phyloP scores from a whole-genome alignment of 495 filamentous ascomycete genomes.

The Letharia lupina region DNA sequence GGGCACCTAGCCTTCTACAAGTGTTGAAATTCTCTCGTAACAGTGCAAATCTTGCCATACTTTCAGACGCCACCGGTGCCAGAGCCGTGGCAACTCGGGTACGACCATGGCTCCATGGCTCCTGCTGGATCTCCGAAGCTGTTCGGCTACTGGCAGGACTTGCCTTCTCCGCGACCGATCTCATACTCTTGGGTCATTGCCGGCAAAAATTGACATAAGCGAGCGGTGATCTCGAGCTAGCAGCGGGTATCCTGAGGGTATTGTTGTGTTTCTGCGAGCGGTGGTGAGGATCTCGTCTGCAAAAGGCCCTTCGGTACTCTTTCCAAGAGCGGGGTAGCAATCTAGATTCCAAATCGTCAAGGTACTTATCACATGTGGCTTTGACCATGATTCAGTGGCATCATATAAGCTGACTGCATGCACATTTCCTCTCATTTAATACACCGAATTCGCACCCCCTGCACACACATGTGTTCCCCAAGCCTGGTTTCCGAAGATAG shows the following conservation, averaged over 20 bases:
- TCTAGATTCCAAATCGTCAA: not conserved
- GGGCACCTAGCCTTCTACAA: not conserved
- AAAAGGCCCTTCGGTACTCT: not conserved
- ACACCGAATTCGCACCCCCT: too few relatives aligned
- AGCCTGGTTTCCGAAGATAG: too few relatives aligned
- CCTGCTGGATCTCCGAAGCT: not conserved
- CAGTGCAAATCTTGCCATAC: not conserved
- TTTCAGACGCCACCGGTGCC: not conserved
- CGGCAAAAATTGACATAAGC: not conserved
- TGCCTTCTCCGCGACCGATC: not conserved
- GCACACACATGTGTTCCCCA: too few relatives aligned
- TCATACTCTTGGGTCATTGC: not conserved
- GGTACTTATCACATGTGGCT: not conserved
- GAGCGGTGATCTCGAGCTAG: not conserved
- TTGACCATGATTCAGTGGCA: not conserved
- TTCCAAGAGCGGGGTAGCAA: not conserved
- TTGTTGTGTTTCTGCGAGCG: not conserved
- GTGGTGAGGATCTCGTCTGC: not conserved
- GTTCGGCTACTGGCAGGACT: not conserved
- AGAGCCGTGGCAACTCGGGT: not conserved
- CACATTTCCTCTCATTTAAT: not conserved
- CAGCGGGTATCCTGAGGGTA: not conserved
- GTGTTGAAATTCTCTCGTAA: not conserved
- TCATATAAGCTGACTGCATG: constrained; percentile 5
- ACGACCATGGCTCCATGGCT: not conserved